Conservation (phyloP, 768 basidiomycete genomes). For the Lepiota venenata region DNA sequence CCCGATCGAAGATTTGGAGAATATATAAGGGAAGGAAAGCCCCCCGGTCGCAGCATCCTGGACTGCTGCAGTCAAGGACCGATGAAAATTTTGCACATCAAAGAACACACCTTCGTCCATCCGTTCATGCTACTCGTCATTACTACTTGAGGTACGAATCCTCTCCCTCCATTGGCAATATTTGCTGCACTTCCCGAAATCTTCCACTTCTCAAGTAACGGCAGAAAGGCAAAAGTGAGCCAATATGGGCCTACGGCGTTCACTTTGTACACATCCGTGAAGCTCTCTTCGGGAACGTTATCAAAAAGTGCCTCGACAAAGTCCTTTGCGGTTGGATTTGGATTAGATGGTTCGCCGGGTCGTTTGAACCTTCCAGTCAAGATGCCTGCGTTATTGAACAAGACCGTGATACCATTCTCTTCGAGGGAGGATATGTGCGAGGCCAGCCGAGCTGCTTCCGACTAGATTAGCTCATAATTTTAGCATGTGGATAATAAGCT, state of each 20-base stretch:
- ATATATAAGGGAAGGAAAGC: conserved; percentile 40
- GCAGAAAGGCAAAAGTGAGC: conserved; percentile 55
- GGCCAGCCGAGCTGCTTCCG: conserved; percentile 40
- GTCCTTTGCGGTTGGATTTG: conserved; percentile 27
- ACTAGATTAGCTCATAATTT: conserved; percentile 19
- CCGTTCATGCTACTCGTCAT: conserved; percentile 53
- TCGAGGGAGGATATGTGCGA: conserved; percentile 34
- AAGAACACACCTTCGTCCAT: conserved; percentile 41
- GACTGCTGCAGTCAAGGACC: background rate
- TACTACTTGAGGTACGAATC: conserved; percentile 43
- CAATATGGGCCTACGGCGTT: conserved; percentile 49
- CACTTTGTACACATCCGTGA: conserved; percentile 31
- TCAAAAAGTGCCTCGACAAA: conserved; percentile 39
- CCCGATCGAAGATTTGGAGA: conserved; percentile 45
- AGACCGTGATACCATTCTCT: conserved; percentile 33
- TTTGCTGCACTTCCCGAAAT: conserved; percentile 11
- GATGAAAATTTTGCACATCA: background rate
- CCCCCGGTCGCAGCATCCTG: conserved; percentile 40
- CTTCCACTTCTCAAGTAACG: conserved; percentile 47
- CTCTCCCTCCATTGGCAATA: conserved; percentile 22
- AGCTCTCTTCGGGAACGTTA: conserved; percentile 31
- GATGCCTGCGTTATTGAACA: conserved; percentile 50
- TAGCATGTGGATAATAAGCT: conserved; percentile 16
- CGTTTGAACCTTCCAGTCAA: conserved; percentile 23
- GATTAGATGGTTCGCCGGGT: conserved; percentile 17